Percentiles rank a stretch among this genome's conserved stretches.
Conservation (phyloP, 1,139 yeast species). For the Lipomyces yarrowii region DNA sequence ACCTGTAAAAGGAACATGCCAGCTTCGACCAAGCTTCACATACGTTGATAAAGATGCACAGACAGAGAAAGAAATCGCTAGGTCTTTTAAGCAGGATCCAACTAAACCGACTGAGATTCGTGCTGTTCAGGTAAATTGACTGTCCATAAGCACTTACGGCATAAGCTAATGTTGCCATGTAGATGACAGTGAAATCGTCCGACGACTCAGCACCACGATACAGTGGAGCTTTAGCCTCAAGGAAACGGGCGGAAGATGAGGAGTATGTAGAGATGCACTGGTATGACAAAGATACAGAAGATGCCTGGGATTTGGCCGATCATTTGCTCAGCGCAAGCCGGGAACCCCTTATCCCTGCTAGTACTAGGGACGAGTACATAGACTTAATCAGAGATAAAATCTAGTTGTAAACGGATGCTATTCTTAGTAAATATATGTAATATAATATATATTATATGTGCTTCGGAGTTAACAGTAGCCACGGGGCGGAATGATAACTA, state of each 20-base stretch:
- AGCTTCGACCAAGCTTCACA: slow-evolving; percentile 77
- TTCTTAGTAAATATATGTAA: not conserved
- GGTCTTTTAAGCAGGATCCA: slow-evolving; percentile 43
- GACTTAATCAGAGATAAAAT: slow-evolving; percentile 24
- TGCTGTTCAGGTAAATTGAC: slow-evolving; percentile 53
- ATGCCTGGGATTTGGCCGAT: slow-evolving; percentile 43
- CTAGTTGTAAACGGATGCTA: not conserved
- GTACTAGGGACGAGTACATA: slow-evolving; percentile 38
- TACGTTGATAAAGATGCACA: slow-evolving; percentile 57
- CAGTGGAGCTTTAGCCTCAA: slow-evolving; percentile 78
- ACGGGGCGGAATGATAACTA: no score
- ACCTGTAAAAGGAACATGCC: slow-evolving; percentile 70
- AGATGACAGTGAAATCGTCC: slow-evolving; percentile 70
- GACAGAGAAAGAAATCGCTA: slow-evolving; percentile 41
- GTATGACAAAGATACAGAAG: slow-evolving; percentile 49
- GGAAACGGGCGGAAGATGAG: slow-evolving; percentile 78
- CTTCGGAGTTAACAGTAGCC: not conserved
- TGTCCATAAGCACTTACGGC: not conserved
- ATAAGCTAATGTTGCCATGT: not conserved
- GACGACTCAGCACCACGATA: slow-evolving; percentile 62
- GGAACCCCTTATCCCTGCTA: slow-evolving; percentile 34
- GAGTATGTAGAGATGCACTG: slow-evolving; percentile 54
- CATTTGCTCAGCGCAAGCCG: slow-evolving; percentile 37
- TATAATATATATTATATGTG: not conserved
- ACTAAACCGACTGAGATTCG: slow-evolving; percentile 55